Evolutionary conservation across 441 rosid species (phyloP), one percentile per base, ranked within the genome.

Genomic region (Pelargonium myrrhifolium): DNA sequence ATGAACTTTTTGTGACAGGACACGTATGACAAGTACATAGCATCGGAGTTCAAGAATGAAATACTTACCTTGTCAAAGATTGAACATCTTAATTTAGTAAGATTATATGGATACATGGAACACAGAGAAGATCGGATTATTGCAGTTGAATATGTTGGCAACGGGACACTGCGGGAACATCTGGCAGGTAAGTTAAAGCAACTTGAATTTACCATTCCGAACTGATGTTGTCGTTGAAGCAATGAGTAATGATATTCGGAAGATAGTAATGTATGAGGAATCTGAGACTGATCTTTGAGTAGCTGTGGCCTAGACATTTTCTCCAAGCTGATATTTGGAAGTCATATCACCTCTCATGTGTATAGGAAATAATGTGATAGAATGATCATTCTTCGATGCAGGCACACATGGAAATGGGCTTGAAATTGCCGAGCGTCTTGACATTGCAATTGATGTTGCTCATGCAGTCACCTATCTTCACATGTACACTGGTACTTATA

Each of bases 391-490:
- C 58, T 15, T 53, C 24, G 17, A 61, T 84, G 73, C 78, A 91
- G 97, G 95, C 53, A 66, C 75, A 24, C 83, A 80, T 3, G 89
- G 91, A 58, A 83, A 74, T 39, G 20, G 74, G 78, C 89, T 88
- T 20, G 90, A 82, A 79, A 76, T 88, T 62, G 81, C 92, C 39
- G 74, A 80, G 18, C 82, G 97, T 72, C 75, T 94, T 14, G 97
- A 88, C 76, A 84, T 91, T 73, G 93, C 96, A 24, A 86, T 84
- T 20, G 95, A 94, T 68, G 87, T 94, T 24, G 97, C 97, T 67
- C 97, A 94, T 77, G 99, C 96, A 2, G 71, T 94, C 42, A 94
- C 99, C 73, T 94, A 94, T 77, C 97, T 94, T 74, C 97, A 93
- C 79, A 87, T 84, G 87, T 94, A 94, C 74, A 86, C 99, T 77